Evolutionary conservation across 1,139 yeast genomes (phyloP), one percentile per base, ranked within the genome.

Genomic region (Protomyces macrosporus): DNA sequence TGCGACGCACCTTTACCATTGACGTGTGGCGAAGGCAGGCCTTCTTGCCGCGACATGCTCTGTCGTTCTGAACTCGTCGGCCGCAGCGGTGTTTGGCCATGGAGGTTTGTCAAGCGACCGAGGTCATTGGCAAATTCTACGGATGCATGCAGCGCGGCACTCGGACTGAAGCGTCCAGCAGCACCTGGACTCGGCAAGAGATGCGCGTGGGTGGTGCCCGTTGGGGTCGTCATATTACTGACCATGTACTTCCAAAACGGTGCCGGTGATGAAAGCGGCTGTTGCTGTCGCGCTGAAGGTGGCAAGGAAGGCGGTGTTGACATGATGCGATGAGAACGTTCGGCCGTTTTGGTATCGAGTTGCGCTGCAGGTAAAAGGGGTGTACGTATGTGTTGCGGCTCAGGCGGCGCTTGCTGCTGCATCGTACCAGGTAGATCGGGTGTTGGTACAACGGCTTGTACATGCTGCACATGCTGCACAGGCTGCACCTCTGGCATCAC

Each of bases 231-330:
- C 62, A 58, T 58, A 35, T 58, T 58, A 45, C 62, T 58, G 3
- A 58, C 64, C 76, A 77, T 75, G 69, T 75, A 75, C 65, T 74
- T 72, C 81, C 81, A 78, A 64, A 77, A 74, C 48, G 78, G 78
- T 3, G 78, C 78, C 1, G 79, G 79, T 33, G 78, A 75, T 23
- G 66, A 64, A n/a, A 63, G 56, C 14, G 67, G 66, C 50, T 64
- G 63, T 16, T 45, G 55, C 33, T 55, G 53, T 30, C 39, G 40
- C 10, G 56, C 53, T 10, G 56, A 51, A n/a, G 53, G 53, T 50
- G 53, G 53, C 14, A 58, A 33, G 5, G 62, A 58, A 3, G 62
- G 62, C 10, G 62, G 62, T 23, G 62, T 58, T 3, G 62, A 42
- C 62, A 58, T 51, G 30, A 51, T 56, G 4, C 50, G 54, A 3